Evolutionary conservation across 345 rosid genomes (phyloP).

Genomic region (Boechera retrofracta): DNA sequence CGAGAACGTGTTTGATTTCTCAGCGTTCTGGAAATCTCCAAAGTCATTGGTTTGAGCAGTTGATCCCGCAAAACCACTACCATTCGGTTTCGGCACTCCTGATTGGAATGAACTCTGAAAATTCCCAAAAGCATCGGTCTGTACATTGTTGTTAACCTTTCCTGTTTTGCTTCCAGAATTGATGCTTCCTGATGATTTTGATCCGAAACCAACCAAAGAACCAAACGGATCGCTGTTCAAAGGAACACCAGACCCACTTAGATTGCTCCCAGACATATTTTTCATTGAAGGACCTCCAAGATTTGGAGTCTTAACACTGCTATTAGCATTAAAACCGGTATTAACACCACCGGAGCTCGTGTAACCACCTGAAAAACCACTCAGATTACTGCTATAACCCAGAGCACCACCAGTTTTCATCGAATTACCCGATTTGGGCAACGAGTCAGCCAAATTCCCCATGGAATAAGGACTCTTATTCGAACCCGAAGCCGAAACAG

Average conservation of each 20-base stretch:
- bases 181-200: slow-evolving; percentile 60
- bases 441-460: slow-evolving; percentile 82
- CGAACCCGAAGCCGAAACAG: slow-evolving; percentile 45
- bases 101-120: slow-evolving; percentile 58
- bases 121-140: slow-evolving; percentile 57
- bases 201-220: slow-evolving; percentile 72
- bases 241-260: slow-evolving; percentile 53
- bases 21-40: slow-evolving; percentile 66
- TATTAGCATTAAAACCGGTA: slow-evolving; percentile 47
- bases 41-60: slow-evolving; percentile 48
- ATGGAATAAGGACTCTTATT: slow-evolving; percentile 64
- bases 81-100: slow-evolving; percentile 41
- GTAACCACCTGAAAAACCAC: slow-evolving; percentile 33
- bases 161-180: slow-evolving; percentile 57
- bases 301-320: slow-evolving; percentile 50
- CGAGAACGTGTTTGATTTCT: slow-evolving; percentile 45
- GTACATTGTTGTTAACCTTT: slow-evolving; percentile 37
- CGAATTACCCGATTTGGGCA: slow-evolving; percentile 65
- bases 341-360: slow-evolving; percentile 37
- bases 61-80: slow-evolving; percentile 50
- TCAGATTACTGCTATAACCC: slow-evolving; percentile 52
- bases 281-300: slow-evolving; percentile 75
- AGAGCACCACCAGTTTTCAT: slow-evolving; percentile 51
- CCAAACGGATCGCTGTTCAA: slow-evolving; percentile 77
- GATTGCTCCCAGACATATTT: slow-evolving; percentile 49